phyloP scores from a whole-genome alignment of 2,329 filamentous ascomycete genomes.

The Lachnellula occidentalis region DNA sequence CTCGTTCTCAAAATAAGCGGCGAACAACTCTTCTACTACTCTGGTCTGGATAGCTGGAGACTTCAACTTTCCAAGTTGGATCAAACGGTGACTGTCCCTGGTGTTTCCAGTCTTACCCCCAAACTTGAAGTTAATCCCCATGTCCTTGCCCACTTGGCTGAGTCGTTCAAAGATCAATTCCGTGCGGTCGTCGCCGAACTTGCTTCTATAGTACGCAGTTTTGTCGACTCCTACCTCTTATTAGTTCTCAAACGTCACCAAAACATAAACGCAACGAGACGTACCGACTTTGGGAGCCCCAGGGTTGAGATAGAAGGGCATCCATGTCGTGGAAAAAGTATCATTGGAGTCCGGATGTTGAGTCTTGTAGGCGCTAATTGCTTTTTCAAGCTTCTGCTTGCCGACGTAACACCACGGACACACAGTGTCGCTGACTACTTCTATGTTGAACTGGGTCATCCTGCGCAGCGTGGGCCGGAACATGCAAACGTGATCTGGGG shows the following conservation, averaged over 20 bases:
- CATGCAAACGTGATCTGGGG: conserved; percentile 9
- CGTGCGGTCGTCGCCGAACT: conserved; percentile 59
- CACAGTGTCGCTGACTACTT: conserved; percentile 74
- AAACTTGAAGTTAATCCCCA: conserved; percentile 70
- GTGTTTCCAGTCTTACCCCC: conserved; percentile 70
- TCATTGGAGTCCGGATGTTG: conserved; percentile 56
- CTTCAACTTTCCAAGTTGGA: conserved; percentile 60
- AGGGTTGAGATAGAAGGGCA: conserved; percentile 76
- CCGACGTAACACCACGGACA: conserved; percentile 80
- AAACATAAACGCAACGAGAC: conserved; percentile 25
- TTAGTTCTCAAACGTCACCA: neutral
- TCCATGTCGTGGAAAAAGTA: conserved; percentile 69
- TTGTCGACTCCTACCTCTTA: conserved; percentile 42
- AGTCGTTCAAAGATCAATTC: conserved; percentile 54
- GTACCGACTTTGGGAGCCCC: conserved; percentile 47
- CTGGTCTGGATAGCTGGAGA: conserved; percentile 48
- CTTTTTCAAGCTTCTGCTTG: conserved; percentile 66
- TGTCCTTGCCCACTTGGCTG: conserved; percentile 49
- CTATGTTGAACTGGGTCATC: conserved; percentile 73
- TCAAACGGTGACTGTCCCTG: conserved; percentile 70
- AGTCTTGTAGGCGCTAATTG: conserved; percentile 61
- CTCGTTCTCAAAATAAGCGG: conserved; percentile 59
- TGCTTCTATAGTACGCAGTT: conserved; percentile 51
- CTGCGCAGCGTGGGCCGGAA: conserved; percentile 24
- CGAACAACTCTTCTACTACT: conserved; percentile 59